These are phyloP conservation scores for Cordyceps cicadae DNA, from an alignment of 2,329 filamentous ascomycete species.

Conservation along the genomic window DNA sequence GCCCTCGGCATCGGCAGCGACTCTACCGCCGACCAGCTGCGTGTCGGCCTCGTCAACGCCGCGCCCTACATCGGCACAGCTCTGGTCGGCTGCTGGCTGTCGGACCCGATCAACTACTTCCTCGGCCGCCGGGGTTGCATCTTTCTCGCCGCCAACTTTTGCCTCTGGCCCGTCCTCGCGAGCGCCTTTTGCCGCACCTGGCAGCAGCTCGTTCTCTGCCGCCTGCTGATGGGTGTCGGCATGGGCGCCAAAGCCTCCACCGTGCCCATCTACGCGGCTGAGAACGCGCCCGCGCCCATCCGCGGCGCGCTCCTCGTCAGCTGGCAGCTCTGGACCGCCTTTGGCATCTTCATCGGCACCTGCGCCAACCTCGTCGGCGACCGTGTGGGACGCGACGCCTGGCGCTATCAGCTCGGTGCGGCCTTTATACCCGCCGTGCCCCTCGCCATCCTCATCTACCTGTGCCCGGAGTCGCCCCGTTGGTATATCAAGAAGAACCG, in stretches of 20 bases:
- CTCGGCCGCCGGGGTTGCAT: constrained; percentile 46
- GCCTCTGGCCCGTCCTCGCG: constrained; percentile 61
- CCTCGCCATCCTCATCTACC: constrained; percentile 49
- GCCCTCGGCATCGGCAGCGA: constrained; percentile 37
- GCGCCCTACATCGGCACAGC: constrained; percentile 43
- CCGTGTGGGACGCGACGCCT: constrained; percentile 32
- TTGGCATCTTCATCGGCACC: constrained; percentile 55
- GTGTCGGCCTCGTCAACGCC: constrained; percentile 62
- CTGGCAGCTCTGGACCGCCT: constrained; percentile 63
- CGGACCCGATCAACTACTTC: constrained; percentile 49
- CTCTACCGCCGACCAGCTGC: constrained; percentile 31
- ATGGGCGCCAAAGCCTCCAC: constrained; percentile 68
- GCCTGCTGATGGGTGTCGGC: constrained; percentile 67
- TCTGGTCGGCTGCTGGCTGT: constrained; percentile 54
- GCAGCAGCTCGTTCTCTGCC: constrained; percentile 61
- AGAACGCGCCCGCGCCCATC: constrained; percentile 61
- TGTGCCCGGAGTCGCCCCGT: constrained; percentile 58
- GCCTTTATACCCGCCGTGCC: constrained; percentile 54
- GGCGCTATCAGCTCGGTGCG: constrained; percentile 57
- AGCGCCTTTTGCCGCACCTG: constrained; percentile 63
- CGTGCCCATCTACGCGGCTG: constrained; percentile 69
- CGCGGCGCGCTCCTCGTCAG: constrained; percentile 74
- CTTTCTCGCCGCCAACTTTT: constrained; percentile 67
- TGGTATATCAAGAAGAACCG: constrained; percentile 61
- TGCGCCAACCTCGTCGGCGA: constrained; percentile 47